Percentiles rank a stretch among this genome's conserved stretches.
phyloP scores from a whole-genome alignment of 495 filamentous ascomycete genomes.

The Penicillium chermesinum region DNA sequence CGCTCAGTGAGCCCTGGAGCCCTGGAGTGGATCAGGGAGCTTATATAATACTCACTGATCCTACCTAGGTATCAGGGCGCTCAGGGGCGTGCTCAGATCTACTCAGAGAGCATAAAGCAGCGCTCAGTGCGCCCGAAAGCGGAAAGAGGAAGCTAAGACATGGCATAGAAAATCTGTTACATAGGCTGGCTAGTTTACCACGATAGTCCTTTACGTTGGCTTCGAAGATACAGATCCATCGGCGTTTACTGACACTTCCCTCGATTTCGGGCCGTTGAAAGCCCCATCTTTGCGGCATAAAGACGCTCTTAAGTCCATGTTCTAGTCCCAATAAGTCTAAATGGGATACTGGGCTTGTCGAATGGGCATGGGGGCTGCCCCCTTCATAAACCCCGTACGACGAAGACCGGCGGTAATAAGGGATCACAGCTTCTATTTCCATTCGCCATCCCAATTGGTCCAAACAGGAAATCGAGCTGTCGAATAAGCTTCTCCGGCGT shows the following conservation, averaged over 20 bases:
- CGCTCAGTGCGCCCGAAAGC: too few relatives aligned
- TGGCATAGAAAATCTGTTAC: too few relatives aligned
- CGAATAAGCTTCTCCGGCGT: not conserved
- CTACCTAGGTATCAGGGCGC: not conserved
- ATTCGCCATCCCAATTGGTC: not conserved
- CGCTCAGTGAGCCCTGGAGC: slow-evolving; percentile 8
- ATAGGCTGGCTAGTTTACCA: too few relatives aligned
- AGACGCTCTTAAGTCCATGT: not conserved
- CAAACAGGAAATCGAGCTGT: not conserved
- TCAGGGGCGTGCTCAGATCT: too few relatives aligned
- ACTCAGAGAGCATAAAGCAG: too few relatives aligned
- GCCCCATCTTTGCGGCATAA: not conserved
- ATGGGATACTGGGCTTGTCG: not conserved
- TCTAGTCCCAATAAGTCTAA: not conserved
- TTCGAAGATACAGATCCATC: too few relatives aligned
- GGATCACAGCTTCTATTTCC: not conserved
- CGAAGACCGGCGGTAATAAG: not conserved
- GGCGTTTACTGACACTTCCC: not conserved
- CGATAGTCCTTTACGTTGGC: too few relatives aligned
- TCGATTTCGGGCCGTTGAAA: not conserved
- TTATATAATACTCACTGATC: slow-evolving; percentile 7
- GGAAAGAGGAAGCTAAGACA: too few relatives aligned
- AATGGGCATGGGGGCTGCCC: not conserved
- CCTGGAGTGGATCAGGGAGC: slow-evolving; percentile 1
- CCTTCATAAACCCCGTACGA: not conserved